Percentiles rank a stretch among this genome's conserved stretches.
phyloP scores from a whole-genome alignment of 768 basidiomycete genomes.

The Tylopilus felleus region DNA sequence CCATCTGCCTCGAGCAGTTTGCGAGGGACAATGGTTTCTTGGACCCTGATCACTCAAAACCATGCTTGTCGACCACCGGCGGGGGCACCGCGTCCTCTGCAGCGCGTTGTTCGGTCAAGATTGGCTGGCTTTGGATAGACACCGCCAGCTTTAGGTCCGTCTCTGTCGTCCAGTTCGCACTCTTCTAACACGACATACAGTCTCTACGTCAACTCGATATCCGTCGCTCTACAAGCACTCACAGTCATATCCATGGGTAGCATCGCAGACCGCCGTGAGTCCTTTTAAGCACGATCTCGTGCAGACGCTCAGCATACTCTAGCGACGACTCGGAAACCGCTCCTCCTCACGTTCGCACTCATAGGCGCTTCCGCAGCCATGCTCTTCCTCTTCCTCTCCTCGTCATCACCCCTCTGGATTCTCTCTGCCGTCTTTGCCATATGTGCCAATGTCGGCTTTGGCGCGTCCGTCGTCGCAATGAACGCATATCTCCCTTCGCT shows the following conservation, averaged over 20 bases:
- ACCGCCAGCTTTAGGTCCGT: conserved; percentile 85
- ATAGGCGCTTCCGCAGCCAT: conserved; percentile 67
- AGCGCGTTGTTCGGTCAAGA: conserved; percentile 70
- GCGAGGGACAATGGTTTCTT: conserved; percentile 85
- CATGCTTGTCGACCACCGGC: conserved; percentile 41
- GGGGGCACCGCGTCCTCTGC: conserved; percentile 3
- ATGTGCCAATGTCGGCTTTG: conserved; percentile 81
- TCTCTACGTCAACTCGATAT: conserved; percentile 83
- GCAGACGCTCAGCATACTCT: conserved; percentile 15
- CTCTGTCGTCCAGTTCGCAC: background rate
- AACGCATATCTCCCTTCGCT: conserved; percentile 84
- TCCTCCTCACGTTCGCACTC: conserved; percentile 73
- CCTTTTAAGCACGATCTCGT: too few relatives aligned
- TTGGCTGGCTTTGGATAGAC: conserved; percentile 86
- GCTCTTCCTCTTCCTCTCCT: conserved; percentile 70
- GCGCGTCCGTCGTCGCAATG: conserved; percentile 82
- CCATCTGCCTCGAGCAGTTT: conserved; percentile 84
- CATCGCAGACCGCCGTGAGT: conserved; percentile 85
- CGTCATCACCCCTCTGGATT: conserved; percentile 66
- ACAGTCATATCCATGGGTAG: conserved; percentile 93
- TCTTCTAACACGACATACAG: conserved; percentile 36
- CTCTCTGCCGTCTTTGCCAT: conserved; percentile 68
- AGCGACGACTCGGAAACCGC: conserved; percentile 69
- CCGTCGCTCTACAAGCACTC: conserved; percentile 87
- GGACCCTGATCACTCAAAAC: conserved; percentile 60